Evolutionary conservation across 2,329 filamentous ascomycete genomes (phyloP), one percentile per base, ranked within the genome.

Genomic region (Setomelanomma holmii): DNA sequence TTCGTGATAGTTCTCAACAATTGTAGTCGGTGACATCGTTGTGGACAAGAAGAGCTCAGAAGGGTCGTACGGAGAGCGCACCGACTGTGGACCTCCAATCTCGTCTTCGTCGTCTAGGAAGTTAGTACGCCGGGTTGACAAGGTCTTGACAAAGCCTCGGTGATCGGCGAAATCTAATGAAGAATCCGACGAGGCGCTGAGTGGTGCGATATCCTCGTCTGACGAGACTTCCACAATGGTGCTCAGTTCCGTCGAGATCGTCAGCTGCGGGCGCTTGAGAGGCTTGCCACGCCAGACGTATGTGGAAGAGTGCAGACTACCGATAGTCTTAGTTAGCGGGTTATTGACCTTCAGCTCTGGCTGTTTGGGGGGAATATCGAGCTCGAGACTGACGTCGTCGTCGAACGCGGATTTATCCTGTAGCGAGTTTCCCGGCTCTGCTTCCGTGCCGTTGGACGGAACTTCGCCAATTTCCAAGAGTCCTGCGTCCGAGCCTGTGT

Each of bases 91-190:
- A 14, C 17, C 16, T n/a, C 7, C 10, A n/a, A n/a, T 10, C 19
- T 36, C 27, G 24, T 41, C 42, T 10, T 43, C 44, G 5, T 51
- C 39, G 6, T 38, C 36, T 10, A 51, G 41, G 16, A 59, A 53
- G 17, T 44, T 24, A 14, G 23, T 5, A 24, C 50, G 41, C 17
- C 47, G 56, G 16, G 6, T 23, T 4, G 36, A 23, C 1, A 51
- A 24, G 10, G 49, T 27, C 17, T 39, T 41, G 12, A 50, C 42
- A 16, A 49, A 41, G 5, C 34, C 20, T 17, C 39, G 41, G 5
- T 38, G 40, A n/a, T 39, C 22, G 1, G 44, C 34, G 21, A 58
- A 52, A 14, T 46, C 41, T 4, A 45, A n/a, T 10, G 39, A 52
- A 8, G 27, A 8, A 4, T 10, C 48, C 14, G 42, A 38, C 7